A percentile compares a stretch with the other conserved stretches of the same genome.
These are phyloP conservation scores for Gyromitra esculenta DNA, from an alignment of 2,329 filamentous ascomycete species.

Conservation along the genomic window DNA sequence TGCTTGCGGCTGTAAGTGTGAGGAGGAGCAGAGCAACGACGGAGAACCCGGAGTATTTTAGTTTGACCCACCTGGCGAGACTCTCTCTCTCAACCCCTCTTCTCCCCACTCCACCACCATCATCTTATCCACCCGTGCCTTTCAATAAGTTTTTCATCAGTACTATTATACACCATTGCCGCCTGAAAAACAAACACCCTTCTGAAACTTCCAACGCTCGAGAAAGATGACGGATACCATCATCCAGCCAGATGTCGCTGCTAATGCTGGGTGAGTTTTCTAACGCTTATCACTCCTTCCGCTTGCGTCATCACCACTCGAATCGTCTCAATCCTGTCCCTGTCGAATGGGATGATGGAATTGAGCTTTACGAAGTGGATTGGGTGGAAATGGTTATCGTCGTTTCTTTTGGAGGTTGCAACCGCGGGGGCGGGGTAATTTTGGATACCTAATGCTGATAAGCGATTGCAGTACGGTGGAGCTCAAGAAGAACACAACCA, in stretches of 20 bases:
- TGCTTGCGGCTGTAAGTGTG: conserved; percentile 21
- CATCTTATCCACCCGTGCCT: conserved; percentile 47
- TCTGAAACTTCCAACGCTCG: conserved; percentile 47
- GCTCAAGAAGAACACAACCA: conserved; percentile 97
- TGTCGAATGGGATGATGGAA: conserved; percentile 19
- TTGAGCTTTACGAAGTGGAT: conserved; percentile 20
- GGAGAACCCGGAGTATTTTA: conserved; percentile 52
- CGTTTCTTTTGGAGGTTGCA: conserved; percentile 19
- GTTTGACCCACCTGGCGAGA: conserved; percentile 47
- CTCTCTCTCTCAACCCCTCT: conserved; percentile 50
- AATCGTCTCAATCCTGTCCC: neutral
- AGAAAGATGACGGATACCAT: conserved; percentile 65
- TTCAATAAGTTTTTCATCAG: conserved; percentile 38
- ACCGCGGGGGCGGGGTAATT: conserved; percentile 42
- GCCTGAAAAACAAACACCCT: conserved; percentile 49
- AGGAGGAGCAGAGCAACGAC: conserved; percentile 28
- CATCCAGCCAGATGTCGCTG: conserved; percentile 64
- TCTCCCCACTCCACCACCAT: conserved; percentile 56
- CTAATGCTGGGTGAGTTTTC: conserved; percentile 66
- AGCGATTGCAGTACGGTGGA: conserved; percentile 75
- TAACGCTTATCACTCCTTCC: conserved; percentile 20
- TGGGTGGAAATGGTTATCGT: conserved; percentile 22
- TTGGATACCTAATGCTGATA: conserved; percentile 40
- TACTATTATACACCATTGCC: conserved; percentile 48
- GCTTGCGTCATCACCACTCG: conserved; percentile 37